Conservation (phyloP, 805 yeast species). For the Candida rishiriensis region DNA sequence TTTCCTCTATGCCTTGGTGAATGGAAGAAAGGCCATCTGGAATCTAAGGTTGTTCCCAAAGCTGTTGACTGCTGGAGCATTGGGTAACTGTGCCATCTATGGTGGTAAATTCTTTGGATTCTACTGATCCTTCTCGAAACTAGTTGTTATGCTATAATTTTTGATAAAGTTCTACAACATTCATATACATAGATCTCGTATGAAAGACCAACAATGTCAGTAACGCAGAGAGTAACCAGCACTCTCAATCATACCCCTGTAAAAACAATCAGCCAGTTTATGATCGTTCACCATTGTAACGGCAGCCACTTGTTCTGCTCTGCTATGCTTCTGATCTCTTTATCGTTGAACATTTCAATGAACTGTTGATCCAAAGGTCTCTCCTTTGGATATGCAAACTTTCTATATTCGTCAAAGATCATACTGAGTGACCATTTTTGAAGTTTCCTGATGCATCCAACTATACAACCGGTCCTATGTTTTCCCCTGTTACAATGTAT, state of each 20-base stretch:
- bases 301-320: slow-evolving; percentile 56
- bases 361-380: slow-evolving; percentile 95
- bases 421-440: slow-evolving; percentile 92
- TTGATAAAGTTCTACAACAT: not conserved
- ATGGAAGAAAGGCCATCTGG: slow-evolving; percentile 56
- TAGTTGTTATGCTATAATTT: not conserved
- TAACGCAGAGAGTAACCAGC: too few relatives aligned
- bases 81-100: slow-evolving; percentile 58
- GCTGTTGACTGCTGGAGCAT: slow-evolving; percentile 51
- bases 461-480: slow-evolving; percentile 94
- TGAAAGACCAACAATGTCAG: too few relatives aligned
- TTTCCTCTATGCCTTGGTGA: slow-evolving; percentile 63
- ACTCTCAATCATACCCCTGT: too few relatives aligned
- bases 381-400: slow-evolving; percentile 93
- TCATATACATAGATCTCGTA: too few relatives aligned
- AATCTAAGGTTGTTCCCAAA: slow-evolving; percentile 60
- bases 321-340: slow-evolving; percentile 55
- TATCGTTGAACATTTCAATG: slow-evolving; percentile 80
- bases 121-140: slow-evolving; percentile 6
- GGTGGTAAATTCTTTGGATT: slow-evolving; percentile 63
- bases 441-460: slow-evolving; percentile 83
- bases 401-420: slow-evolving; percentile 92
- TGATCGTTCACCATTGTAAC: slow-evolving; percentile 47
- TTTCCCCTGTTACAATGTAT: slow-evolving; percentile 97
- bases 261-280: too few relatives aligned